A percentile compares a stretch with the other conserved stretches of the same genome.
phyloP scores from a whole-genome alignment of 148 eudicot species.

The Spergularia bocconei region DNA sequence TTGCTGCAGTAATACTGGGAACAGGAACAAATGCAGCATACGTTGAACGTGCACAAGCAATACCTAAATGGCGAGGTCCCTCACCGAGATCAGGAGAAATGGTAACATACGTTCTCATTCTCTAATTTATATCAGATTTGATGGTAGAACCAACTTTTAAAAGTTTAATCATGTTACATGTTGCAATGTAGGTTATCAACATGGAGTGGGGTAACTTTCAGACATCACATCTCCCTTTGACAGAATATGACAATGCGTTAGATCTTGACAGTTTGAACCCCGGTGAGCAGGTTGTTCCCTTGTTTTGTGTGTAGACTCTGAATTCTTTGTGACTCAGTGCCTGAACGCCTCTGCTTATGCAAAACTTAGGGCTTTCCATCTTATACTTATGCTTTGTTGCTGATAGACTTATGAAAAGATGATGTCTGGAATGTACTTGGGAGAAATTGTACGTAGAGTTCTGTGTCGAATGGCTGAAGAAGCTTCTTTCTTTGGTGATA shows the following conservation, averaged over 20 bases:
- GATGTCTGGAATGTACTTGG: constrained; percentile 57
- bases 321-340: not conserved
- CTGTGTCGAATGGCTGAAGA: constrained; percentile 50
- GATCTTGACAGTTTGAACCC: constrained; percentile 68
- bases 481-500: constrained; percentile 47
- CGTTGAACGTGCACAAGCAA: constrained; percentile 66
- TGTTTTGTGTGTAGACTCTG: not conserved
- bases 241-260: constrained; percentile 64
- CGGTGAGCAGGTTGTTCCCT: constrained; percentile 59
- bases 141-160: not conserved
- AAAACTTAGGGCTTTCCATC: not conserved
- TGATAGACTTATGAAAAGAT: constrained; percentile 60
- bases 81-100: constrained; percentile 68
- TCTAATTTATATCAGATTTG: not conserved
- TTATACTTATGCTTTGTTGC: not conserved
- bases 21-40: constrained; percentile 82
- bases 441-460: constrained; percentile 54
- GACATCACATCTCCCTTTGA: constrained; percentile 59
- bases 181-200: constrained; percentile 51
- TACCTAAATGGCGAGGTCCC: constrained; percentile 73
- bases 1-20: constrained; percentile 67
- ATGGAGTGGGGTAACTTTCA: constrained; percentile 88
- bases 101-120: constrained; percentile 34
- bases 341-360: not conserved
- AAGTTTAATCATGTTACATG: not conserved